phyloP scores from a whole-genome alignment of 352 stramenopile species.

The Aphanomyces stellatus region DNA sequence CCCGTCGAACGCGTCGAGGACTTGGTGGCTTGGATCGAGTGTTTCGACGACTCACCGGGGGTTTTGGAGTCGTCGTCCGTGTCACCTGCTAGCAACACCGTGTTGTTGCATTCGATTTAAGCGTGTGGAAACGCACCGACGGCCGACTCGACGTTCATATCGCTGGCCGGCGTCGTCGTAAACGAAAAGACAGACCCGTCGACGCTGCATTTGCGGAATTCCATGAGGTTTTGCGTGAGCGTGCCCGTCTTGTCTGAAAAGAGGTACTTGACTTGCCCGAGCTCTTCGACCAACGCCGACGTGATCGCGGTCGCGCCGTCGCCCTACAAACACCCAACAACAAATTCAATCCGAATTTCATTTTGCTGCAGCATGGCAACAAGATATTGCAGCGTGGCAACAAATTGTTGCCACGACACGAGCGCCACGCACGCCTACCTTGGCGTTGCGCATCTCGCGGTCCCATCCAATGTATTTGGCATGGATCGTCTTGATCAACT shows the following conservation, averaged over 20 bases:
- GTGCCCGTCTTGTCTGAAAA: conserved; percentile 95
- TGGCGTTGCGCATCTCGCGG: conserved; percentile 40
- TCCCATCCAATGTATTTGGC: conserved; percentile 78
- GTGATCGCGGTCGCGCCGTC: conserved; percentile 77
- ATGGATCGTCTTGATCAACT: conserved; percentile 66
- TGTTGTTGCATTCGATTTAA: too few relatives aligned
- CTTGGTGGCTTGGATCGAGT: background rate
- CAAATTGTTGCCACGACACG: background rate
- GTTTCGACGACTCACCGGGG: background rate
- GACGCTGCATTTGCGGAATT: conserved; percentile 93
- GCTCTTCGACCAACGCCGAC: conserved; percentile 86
- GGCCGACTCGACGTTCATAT: too few relatives aligned
- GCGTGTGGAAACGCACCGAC: too few relatives aligned
- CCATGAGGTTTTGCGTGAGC: conserved; percentile 92
- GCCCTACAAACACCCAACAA: conserved; percentile 24
- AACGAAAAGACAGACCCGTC: conserved; percentile 78
- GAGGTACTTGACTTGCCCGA: conserved; percentile 88
- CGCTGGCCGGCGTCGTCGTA: background rate
- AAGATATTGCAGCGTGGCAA: background rate
- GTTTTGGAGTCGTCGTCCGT: background rate
- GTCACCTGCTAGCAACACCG: too few relatives aligned
- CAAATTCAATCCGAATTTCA: too few relatives aligned
- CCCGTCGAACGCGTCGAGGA: background rate
- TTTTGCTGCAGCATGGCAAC: too few relatives aligned
- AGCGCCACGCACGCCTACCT: background rate